phyloP scores from a whole-genome alignment of 345 rosid genomes.

The Melaleuca alternifolia region DNA sequence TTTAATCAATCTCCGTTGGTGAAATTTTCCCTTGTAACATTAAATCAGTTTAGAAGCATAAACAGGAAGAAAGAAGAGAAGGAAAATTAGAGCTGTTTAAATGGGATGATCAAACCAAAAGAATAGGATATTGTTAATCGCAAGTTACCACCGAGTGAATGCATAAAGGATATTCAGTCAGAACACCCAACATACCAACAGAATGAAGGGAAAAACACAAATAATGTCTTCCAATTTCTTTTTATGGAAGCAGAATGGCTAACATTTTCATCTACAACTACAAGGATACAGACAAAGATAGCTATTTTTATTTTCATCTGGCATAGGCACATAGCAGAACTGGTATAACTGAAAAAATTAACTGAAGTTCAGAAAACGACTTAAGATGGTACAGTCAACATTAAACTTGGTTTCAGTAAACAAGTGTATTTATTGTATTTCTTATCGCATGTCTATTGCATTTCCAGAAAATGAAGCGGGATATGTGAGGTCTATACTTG shows the following conservation, averaged over 20 bases:
- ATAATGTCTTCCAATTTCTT: neutral
- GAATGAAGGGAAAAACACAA: neutral
- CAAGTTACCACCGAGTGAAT: neutral
- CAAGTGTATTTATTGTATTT: neutral
- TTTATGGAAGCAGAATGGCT: neutral
- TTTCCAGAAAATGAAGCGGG: neutral
- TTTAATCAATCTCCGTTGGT: neutral
- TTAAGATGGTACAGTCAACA: neutral
- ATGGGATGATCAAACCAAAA: neutral
- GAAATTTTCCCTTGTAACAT: neutral
- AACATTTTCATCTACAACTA: neutral
- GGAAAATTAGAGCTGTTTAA: neutral
- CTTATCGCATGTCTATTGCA: neutral
- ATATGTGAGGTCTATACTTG: slow-evolving; percentile 28
- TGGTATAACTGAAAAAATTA: neutral
- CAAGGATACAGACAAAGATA: neutral
- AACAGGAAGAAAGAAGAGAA: neutral
- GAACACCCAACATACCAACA: neutral
- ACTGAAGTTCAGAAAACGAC: neutral
- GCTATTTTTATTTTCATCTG: neutral
- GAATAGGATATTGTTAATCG: neutral
- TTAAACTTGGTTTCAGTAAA: neutral
- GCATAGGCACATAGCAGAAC: neutral
- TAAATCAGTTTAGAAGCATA: neutral
- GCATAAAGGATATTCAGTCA: neutral